Conservation (phyloP, 176 grass and related monocot genomes). For the Saccharum spontaneum region DNA sequence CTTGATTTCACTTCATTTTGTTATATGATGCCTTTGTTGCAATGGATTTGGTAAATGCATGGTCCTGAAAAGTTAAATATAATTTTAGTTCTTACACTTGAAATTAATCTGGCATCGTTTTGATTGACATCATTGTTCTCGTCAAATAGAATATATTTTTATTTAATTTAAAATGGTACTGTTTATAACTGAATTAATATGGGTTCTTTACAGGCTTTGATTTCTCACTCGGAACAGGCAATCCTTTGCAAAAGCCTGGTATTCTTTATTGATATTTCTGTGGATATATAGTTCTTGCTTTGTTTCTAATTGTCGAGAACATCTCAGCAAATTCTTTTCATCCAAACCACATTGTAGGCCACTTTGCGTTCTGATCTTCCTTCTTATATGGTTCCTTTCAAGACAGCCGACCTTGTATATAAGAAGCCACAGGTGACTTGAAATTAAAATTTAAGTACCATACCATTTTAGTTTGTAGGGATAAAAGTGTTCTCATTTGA, state of each 20-base stretch:
- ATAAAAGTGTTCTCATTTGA: background rate
- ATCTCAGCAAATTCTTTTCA: slow-evolving; percentile 7
- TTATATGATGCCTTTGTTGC: slow-evolving; percentile 10
- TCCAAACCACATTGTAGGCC: slow-evolving; percentile 50
- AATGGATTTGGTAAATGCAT: background rate
- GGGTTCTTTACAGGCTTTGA: slow-evolving; percentile 65
- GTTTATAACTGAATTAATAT: slow-evolving; percentile 11
- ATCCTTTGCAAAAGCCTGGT: slow-evolving; percentile 95
- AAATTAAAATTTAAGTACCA: background rate
- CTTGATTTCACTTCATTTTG: background rate
- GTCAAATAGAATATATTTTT: slow-evolving; percentile 15
- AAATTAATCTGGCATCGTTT: slow-evolving; percentile 1
- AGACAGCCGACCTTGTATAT: slow-evolving; percentile 62
- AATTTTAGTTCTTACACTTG: background rate
- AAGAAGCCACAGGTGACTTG: slow-evolving; percentile 62
- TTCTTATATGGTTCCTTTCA: slow-evolving; percentile 88
- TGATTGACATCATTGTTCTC: slow-evolving; percentile 12
- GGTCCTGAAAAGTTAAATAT: background rate
- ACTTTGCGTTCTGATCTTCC: slow-evolving; percentile 85
- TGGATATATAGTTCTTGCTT: background rate
- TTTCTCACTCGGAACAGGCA: slow-evolving; percentile 66
- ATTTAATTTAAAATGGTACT: background rate
- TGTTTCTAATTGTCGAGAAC: slow-evolving; percentile 7
- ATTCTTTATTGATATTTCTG: slow-evolving; percentile 27
- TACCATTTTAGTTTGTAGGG: background rate